Conservation (phyloP, 225 moss, liverwort and hornwort species). For the Asterella californica region DNA sequence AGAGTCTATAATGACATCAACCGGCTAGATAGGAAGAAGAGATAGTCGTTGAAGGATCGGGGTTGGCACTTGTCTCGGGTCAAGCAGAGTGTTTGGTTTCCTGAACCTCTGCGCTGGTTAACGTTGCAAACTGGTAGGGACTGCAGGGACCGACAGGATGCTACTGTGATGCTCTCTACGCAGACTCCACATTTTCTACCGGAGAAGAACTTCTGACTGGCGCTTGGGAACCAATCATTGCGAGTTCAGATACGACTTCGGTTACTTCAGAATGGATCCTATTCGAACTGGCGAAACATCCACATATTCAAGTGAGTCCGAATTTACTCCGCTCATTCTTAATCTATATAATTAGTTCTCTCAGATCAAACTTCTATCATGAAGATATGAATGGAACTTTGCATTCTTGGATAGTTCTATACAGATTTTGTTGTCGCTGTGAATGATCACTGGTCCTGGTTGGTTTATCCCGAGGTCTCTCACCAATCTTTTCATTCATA, state of each 20-base stretch:
- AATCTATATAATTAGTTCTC: too few species aligned
- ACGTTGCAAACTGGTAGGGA: background rate
- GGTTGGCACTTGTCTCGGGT: background rate
- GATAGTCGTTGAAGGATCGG: background rate
- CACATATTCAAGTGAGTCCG: background rate
- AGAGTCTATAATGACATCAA: background rate
- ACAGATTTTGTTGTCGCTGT: too few species aligned
- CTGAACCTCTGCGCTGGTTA: background rate
- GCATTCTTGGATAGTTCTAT: too few species aligned
- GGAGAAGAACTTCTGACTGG: background rate
- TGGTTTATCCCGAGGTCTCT: background rate
- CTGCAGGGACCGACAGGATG: background rate
- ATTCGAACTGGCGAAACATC: background rate
- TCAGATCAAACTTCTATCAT: too few species aligned
- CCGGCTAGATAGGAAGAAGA: background rate
- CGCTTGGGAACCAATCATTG: background rate
- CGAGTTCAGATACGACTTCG: background rate
- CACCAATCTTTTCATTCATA: too few species aligned
- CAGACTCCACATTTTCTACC: background rate
- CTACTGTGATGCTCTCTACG: background rate
- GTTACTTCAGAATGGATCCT: background rate
- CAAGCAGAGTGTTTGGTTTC: background rate
- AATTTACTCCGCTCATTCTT: background rate
- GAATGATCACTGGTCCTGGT: too few species aligned
- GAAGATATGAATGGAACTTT: too few species aligned